These are phyloP conservation scores for Piromyces finnis DNA, from an alignment of 192 early-diverging fungal species.

Conservation along the genomic window DNA sequence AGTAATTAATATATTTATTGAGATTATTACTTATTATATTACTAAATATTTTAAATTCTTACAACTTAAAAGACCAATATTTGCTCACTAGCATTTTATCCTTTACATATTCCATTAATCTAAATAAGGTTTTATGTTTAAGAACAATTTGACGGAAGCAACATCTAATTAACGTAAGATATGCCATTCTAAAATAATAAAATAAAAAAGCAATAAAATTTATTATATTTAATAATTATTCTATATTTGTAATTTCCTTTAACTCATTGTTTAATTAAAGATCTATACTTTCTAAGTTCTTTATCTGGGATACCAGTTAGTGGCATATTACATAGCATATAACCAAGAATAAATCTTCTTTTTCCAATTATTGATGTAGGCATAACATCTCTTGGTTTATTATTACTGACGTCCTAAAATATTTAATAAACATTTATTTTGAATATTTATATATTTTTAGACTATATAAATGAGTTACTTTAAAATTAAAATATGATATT, in stretches of 20 bases:
- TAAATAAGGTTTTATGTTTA: slow-evolving; percentile 18
- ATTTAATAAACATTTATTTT: no score
- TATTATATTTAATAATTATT: no score
- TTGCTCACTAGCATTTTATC: slow-evolving; percentile 31
- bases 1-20: no score
- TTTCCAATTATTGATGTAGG: slow-evolving; percentile 28
- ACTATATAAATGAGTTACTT: no score
- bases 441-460: no score
- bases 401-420: background rate
- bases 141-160: slow-evolving; percentile 18
- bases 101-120: slow-evolving; percentile 25
- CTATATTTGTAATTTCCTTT: no score
- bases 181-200: slow-evolving; percentile 15
- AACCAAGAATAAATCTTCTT: slow-evolving; percentile 27
- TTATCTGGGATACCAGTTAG: slow-evolving; percentile 31
- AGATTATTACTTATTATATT: no score
- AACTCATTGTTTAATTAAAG: no score
- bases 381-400: slow-evolving; percentile 14
- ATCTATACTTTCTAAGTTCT: slow-evolving; percentile 16
- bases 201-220: no score
- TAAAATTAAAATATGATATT: background rate
- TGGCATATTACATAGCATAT: slow-evolving; percentile 29
- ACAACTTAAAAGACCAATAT: slow-evolving; percentile 34
- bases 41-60: slow-evolving; percentile 1
- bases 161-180: slow-evolving; percentile 14